Percentiles rank a stretch among this genome's conserved stretches.
Evolutionary conservation across 148 eudicot species (phyloP).

Genomic region (Cornus controversa): DNA sequence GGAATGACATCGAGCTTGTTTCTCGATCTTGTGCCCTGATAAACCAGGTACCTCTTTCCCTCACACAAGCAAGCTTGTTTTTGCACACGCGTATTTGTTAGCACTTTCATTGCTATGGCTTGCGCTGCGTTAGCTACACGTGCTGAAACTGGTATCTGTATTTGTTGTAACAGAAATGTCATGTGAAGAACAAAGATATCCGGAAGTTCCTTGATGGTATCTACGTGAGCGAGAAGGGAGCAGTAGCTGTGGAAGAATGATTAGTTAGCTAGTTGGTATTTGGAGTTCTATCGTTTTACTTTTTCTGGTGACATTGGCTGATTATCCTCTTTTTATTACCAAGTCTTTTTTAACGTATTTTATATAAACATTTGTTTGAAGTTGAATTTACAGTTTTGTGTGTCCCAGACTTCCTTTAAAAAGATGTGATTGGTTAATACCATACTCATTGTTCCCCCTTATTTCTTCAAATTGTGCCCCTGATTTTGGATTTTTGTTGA

Average conservation of each 20-base stretch:
- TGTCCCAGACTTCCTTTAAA: neutral
- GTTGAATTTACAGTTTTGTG: neutral
- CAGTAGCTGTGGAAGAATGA: constrained; percentile 39
- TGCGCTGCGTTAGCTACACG: neutral
- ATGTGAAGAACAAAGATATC: constrained; percentile 59
- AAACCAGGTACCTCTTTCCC: constrained; percentile 6
- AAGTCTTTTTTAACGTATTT: neutral
- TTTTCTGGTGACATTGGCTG: neutral
- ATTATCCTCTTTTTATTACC: neutral
- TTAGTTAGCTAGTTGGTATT: neutral
- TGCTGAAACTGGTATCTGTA: neutral
- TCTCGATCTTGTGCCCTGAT: constrained; percentile 12
- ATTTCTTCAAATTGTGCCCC: neutral
- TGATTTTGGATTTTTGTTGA: neutral
- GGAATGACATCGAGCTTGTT: constrained; percentile 11
- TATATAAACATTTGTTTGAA: neutral
- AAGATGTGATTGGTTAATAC: neutral
- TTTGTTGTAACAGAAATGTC: constrained; percentile 43
- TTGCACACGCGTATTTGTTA: too few relatives aligned
- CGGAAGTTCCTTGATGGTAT: constrained; percentile 62
- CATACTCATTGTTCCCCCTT: neutral
- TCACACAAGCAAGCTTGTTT: neutral
- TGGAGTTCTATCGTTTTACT: too few relatives aligned
- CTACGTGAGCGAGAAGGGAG: constrained; percentile 56
- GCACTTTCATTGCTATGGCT: neutral